A percentile compares a stretch with the other conserved stretches of the same genome.
Evolutionary conservation across 1,139 yeast species (phyloP).

Genomic region (Diutina pseudorugosa): DNA sequence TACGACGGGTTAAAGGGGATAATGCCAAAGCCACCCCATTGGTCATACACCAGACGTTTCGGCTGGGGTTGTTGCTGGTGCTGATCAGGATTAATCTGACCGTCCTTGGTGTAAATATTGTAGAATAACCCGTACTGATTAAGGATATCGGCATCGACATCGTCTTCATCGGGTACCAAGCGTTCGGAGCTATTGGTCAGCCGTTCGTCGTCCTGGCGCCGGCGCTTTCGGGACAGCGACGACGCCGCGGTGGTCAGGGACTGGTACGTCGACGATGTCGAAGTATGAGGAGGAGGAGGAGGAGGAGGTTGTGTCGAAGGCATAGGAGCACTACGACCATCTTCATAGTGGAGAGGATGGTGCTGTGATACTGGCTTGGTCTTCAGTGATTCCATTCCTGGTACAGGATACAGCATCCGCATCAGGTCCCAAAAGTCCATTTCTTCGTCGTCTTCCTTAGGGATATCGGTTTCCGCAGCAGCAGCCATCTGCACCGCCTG

Average conservation of each 20-base stretch:
- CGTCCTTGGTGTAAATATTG: constrained; percentile 24
- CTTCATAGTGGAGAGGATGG: background rate
- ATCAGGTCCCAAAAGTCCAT: constrained; percentile 63
- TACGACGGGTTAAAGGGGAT: constrained; percentile 27
- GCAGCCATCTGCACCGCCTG: constrained; percentile 34
- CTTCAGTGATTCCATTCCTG: background rate
- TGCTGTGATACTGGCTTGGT: background rate
- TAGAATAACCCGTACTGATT: constrained; percentile 25
- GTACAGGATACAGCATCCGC: background rate
- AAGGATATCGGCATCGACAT: constrained; percentile 8
- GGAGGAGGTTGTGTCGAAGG: no score
- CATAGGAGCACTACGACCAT: background rate
- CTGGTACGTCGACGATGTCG: no score
- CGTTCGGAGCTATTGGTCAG: background rate
- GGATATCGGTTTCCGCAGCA: constrained; percentile 17
- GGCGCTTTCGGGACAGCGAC: background rate
- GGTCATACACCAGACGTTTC: constrained; percentile 4
- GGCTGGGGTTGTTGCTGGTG: constrained; percentile 6
- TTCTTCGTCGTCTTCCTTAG: constrained; percentile 23
- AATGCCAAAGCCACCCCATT: constrained; percentile 8
- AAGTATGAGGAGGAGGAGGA: no score
- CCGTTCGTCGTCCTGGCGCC: background rate
- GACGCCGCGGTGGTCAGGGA: background rate
- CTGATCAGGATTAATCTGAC: constrained; percentile 15
- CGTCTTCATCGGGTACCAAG: background rate